phyloP scores from a whole-genome alignment of 371 early-diverging fungal genomes.

The Rhizopus sp. region DNA sequence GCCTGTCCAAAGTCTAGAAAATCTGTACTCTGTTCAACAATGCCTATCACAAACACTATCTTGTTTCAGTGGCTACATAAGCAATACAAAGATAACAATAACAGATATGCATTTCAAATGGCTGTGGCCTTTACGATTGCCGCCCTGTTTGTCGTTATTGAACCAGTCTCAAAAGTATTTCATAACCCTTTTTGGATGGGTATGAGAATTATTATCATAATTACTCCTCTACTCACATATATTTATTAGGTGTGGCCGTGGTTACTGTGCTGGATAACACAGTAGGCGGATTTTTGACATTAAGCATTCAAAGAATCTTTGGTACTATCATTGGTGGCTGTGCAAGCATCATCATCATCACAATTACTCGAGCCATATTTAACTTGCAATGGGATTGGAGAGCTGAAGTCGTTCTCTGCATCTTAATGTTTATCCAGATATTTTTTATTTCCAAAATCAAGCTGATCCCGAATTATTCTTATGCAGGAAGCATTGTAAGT shows the following conservation, averaged over 20 bases:
- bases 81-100: slow-evolving; percentile 15
- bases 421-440: slow-evolving; percentile 35
- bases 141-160: slow-evolving; percentile 20
- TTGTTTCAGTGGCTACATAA: slow-evolving; percentile 15
- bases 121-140: slow-evolving; percentile 21
- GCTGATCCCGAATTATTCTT: slow-evolving; percentile 30
- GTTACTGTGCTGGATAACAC: slow-evolving; percentile 42
- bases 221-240: background rate
- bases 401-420: slow-evolving; percentile 27
- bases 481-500: slow-evolving; percentile 44
- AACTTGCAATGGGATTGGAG: slow-evolving; percentile 30
- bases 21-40: background rate
- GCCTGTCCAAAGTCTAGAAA: background rate
- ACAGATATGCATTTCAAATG: slow-evolving; percentile 32
- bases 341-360: slow-evolving; percentile 35
- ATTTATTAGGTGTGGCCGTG: slow-evolving; percentile 35
- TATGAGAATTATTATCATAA: slow-evolving; percentile 6
- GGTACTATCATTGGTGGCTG: slow-evolving; percentile 40
- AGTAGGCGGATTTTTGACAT: slow-evolving; percentile 33
- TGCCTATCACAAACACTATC: background rate
- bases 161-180: slow-evolving; percentile 22
- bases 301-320: slow-evolving; percentile 36
- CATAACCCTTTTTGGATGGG: slow-evolving; percentile 31
- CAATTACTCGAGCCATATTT: slow-evolving; percentile 31
- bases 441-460: slow-evolving; percentile 40